Conservation (phyloP, 805 yeast genomes). For the Metschnikowia vanudenii region DNA sequence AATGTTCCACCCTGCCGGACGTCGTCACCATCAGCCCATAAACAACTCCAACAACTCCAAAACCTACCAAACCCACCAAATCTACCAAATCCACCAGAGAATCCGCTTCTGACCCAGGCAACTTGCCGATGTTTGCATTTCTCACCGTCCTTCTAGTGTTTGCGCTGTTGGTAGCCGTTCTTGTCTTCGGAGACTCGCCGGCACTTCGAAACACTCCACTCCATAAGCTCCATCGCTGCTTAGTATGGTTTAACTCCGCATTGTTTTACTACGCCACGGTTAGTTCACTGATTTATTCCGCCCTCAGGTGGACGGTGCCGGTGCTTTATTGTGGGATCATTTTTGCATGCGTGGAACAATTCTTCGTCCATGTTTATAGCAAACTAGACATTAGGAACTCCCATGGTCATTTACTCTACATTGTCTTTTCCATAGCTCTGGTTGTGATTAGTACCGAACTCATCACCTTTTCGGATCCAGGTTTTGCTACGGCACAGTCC, state of each 20-base stretch:
- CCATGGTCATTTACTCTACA: slow-evolving; percentile 19
- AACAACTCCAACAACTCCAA: too few relatives aligned
- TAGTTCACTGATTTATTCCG: slow-evolving; percentile 7
- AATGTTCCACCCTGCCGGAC: too few relatives aligned
- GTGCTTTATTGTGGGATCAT: slow-evolving; percentile 38
- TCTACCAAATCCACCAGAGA: neutral
- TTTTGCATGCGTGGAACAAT: slow-evolving; percentile 31
- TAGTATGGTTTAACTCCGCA: slow-evolving; percentile 8
- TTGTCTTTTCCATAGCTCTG: slow-evolving; percentile 30
- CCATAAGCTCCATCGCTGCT: slow-evolving; percentile 22
- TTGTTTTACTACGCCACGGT: slow-evolving; percentile 6
- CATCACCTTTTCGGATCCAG: slow-evolving; percentile 46
- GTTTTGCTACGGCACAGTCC: slow-evolving; percentile 25
- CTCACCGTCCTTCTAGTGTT: slow-evolving; percentile 9
- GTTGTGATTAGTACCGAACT: slow-evolving; percentile 37
- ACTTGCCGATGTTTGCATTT: slow-evolving; percentile 11
- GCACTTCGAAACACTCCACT: slow-evolving; percentile 34
- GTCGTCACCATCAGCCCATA: too few relatives aligned
- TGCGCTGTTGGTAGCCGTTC: slow-evolving; percentile 23
- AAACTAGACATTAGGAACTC: slow-evolving; percentile 10
- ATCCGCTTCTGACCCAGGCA: neutral
- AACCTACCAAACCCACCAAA: too few relatives aligned
- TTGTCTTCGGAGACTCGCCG: slow-evolving; percentile 53
- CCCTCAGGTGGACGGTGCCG: slow-evolving; percentile 47
- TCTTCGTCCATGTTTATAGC: slow-evolving; percentile 30